Evolutionary conservation across 768 basidiomycete genomes (phyloP), one percentile per base, ranked within the genome.

Genomic region (Mycena vitilis): DNA sequence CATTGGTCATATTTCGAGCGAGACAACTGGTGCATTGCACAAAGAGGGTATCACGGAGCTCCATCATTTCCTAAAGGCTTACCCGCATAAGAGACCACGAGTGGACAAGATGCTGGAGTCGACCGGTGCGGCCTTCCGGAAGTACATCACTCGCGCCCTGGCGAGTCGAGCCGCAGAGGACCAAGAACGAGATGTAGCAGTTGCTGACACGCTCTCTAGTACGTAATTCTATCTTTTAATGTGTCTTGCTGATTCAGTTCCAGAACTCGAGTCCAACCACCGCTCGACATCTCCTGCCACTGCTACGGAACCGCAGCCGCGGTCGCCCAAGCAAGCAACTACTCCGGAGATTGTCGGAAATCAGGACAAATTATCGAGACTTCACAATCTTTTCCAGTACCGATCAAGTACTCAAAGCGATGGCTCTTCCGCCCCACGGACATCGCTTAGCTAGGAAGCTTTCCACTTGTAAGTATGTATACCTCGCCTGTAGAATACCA

Each of bases 31-130:
- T 18, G 93, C 93, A 18, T 83, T 95, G 81, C 93, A 95, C 78
- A 95, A 95, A 79, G 95, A 97, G 78, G 95, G 95, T 5, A 96
- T 99, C 63, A 96, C 95, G 4, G 95, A 96, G 74, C 82, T 99
- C 25, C 95, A 98, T 77, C 91, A 95, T 42, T 98, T 96, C 83
- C 80, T 98, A 75, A 96, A 96, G 80, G 91, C 90, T 36, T 89
- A 98, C 75, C 96, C 95, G 0, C 89, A 95, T 73, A 95, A 95
- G 76, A 87, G 88, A 74, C 81, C 89, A 2, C 88, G 89, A 48
- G 94, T 96, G 23, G 95, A 96, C 74, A 94, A 95, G 76, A 86
- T 95, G 83, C 85, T 96, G 23, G 93, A 95, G 73, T 90, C 92
- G 0, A 96, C 95, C 0, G 95, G 95, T 2, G 87, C 93, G 22